These are phyloP conservation scores for Tulasnella sp. DNA, from an alignment of 768 basidiomycete genomes.

Conservation along the genomic window DNA sequence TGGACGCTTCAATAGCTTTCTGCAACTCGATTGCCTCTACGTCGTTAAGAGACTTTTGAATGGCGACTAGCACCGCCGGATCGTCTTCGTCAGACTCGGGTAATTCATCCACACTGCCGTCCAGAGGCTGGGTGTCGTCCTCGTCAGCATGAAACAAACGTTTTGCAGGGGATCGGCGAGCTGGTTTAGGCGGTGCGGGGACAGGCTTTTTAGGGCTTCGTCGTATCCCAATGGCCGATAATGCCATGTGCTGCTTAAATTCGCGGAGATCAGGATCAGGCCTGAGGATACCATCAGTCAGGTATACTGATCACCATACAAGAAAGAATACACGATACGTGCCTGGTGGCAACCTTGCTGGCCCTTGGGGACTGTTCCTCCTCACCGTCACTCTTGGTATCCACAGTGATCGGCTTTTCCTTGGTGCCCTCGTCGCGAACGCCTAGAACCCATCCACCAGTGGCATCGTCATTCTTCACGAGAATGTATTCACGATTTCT, in stretches of 20 bases:
- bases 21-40: slow-evolving; percentile 7
- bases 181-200: slow-evolving; percentile 29
- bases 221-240: slow-evolving; percentile 45
- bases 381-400: slow-evolving; percentile 37
- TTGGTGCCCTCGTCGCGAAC: slow-evolving; percentile 76
- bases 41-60: slow-evolving; percentile 8
- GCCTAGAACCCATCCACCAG: slow-evolving; percentile 91
- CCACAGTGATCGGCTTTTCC: slow-evolving; percentile 77
- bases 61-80: slow-evolving; percentile 6
- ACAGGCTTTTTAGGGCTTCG: slow-evolving; percentile 31
- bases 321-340: slow-evolving; percentile 24
- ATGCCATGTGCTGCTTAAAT: slow-evolving; percentile 47
- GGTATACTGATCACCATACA: background rate
- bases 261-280: slow-evolving; percentile 53
- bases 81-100: background rate
- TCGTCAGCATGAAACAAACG: slow-evolving; percentile 48
- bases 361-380: slow-evolving; percentile 31
- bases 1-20: slow-evolving; percentile 6
- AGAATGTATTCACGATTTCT: slow-evolving; percentile 91
- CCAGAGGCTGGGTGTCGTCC: slow-evolving; percentile 22
- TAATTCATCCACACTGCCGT: slow-evolving; percentile 4
- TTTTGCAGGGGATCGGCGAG: slow-evolving; percentile 25
- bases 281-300: slow-evolving; percentile 16
- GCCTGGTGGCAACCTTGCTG: slow-evolving; percentile 35
- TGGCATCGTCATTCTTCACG: slow-evolving; percentile 75